Conservation (phyloP, 2,329 filamentous ascomycete genomes). For the Colletotrichum cereale region DNA sequence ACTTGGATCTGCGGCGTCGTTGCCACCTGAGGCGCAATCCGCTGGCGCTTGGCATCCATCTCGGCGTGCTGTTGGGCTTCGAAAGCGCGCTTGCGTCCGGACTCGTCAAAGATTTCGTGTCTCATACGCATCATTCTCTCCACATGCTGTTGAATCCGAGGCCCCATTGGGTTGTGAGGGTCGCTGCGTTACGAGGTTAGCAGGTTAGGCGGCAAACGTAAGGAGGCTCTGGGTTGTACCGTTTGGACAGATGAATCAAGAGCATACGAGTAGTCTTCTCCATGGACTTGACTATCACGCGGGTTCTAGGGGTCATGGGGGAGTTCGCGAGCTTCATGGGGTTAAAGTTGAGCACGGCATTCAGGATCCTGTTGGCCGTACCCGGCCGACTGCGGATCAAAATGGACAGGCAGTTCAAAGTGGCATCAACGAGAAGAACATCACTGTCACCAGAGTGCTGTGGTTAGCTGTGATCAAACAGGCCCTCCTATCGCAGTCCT, state of each 20-base stretch:
- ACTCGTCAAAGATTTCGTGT: constrained; percentile 83
- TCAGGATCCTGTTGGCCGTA: constrained; percentile 87
- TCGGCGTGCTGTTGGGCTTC: constrained; percentile 78
- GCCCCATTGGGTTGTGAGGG: constrained; percentile 79
- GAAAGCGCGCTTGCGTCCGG: constrained; percentile 80
- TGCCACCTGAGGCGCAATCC: constrained; percentile 58
- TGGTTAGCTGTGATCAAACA: constrained; percentile 33
- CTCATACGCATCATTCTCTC: constrained; percentile 85
- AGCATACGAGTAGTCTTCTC: constrained; percentile 91
- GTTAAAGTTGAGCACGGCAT: constrained; percentile 90
- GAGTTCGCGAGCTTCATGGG: constrained; percentile 84
- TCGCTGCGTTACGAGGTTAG: constrained; percentile 67
- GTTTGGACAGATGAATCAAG: constrained; percentile 84
- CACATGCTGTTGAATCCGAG: constrained; percentile 87
- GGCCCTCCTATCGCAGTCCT: constrained; percentile 46
- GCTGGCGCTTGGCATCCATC: constrained; percentile 86
- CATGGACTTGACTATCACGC: constrained; percentile 91
- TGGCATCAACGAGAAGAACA: constrained; percentile 89
- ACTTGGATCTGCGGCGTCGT: constrained; percentile 62
- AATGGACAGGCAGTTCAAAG: constrained; percentile 87
- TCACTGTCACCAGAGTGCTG: constrained; percentile 67
- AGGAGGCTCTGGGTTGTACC: constrained; percentile 60
- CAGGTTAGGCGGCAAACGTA: constrained; percentile 6
- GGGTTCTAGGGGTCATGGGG: constrained; percentile 81
- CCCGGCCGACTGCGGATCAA: constrained; percentile 85